A percentile compares a stretch with the other conserved stretches of the same genome.
phyloP scores from a whole-genome alignment of 129 eudicot genomes.

The Dittrichia graveolens region DNA sequence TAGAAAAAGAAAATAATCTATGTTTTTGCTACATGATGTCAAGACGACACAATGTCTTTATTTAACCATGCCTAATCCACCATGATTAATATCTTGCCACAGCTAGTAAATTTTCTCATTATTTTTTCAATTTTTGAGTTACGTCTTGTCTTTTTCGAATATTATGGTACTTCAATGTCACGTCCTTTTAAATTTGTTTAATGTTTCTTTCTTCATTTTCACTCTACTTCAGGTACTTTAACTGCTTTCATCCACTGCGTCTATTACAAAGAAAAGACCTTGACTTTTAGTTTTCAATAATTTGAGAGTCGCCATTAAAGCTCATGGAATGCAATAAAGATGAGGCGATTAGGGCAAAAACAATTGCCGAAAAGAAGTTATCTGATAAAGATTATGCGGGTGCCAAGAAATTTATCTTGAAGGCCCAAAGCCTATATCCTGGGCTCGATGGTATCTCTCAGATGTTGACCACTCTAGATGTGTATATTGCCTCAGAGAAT shows the following conservation, averaged over 20 bases:
- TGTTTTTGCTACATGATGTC: constrained; percentile 13
- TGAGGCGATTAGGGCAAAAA: constrained; percentile 76
- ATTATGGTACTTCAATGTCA: constrained; percentile 13
- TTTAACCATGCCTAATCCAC: background rate
- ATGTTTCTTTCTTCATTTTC: constrained; percentile 11
- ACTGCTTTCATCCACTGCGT: constrained; percentile 14
- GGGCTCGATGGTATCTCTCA: constrained; percentile 74
- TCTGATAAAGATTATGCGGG: constrained; percentile 62
- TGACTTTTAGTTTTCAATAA: constrained; percentile 23
- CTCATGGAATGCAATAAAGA: constrained; percentile 96
- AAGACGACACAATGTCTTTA: background rate
- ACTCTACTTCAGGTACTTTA: constrained; percentile 41
- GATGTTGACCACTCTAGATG: constrained; percentile 60
- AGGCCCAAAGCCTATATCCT: constrained; percentile 72
- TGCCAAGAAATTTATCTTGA: constrained; percentile 67
- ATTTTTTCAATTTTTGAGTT: background rate
- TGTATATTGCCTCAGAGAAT: constrained; percentile 64
- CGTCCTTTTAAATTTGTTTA: background rate
- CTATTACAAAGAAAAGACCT: constrained; percentile 14
- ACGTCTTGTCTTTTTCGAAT: background rate
- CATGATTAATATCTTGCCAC: background rate
- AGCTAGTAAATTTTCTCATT: background rate
- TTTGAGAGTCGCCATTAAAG: constrained; percentile 33
- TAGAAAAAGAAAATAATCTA: constrained; percentile 13
- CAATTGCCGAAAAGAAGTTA: constrained; percentile 71